Evolutionary conservation across 306 rosid species (phyloP).

Genomic region (Trifolium subterraneum): DNA sequence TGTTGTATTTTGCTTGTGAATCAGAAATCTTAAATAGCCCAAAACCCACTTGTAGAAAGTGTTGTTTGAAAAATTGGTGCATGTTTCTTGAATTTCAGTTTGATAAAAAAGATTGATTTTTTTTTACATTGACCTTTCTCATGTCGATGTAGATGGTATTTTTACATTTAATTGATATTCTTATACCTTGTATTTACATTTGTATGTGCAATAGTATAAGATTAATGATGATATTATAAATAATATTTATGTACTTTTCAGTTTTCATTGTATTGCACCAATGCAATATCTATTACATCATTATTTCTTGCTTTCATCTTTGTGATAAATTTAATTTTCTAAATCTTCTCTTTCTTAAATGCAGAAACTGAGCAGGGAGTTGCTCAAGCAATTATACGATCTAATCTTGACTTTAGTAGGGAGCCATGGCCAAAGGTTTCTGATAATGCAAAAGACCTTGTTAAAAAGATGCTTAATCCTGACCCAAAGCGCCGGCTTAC

Average conservation of each 20-base stretch:
- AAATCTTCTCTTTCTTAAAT: slow-evolving; percentile 29
- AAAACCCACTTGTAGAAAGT: no score
- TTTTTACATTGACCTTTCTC: background rate
- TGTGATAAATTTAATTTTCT: slow-evolving; percentile 28
- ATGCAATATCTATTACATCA: slow-evolving; percentile 5
- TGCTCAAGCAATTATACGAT: slow-evolving; percentile 89
- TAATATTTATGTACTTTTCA: background rate
- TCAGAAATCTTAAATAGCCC: slow-evolving; percentile 24
- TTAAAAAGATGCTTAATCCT: slow-evolving; percentile 92
- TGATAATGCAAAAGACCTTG: slow-evolving; percentile 92
- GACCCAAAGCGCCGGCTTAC: slow-evolving; percentile 76
- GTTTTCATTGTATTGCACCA: background rate
- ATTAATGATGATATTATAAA: background rate
- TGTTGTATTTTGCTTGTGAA: slow-evolving; percentile 13
- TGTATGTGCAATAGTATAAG: slow-evolving; percentile 9
- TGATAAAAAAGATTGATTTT: no score
- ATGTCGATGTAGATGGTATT: background rate
- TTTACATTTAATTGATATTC: slow-evolving; percentile 1
- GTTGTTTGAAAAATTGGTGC: no score
- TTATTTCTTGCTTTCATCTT: slow-evolving; percentile 6
- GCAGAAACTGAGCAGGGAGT: slow-evolving; percentile 98
- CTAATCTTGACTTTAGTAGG: slow-evolving; percentile 86
- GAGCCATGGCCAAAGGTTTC: slow-evolving; percentile 98
- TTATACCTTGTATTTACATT: slow-evolving; percentile 6
- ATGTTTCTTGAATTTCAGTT: no score